Percentiles rank a stretch among this genome's conserved stretches.
These are phyloP conservation scores for Skeletonema costatum DNA, from an alignment of 108 stramenopile species.

Conservation along the genomic window DNA sequence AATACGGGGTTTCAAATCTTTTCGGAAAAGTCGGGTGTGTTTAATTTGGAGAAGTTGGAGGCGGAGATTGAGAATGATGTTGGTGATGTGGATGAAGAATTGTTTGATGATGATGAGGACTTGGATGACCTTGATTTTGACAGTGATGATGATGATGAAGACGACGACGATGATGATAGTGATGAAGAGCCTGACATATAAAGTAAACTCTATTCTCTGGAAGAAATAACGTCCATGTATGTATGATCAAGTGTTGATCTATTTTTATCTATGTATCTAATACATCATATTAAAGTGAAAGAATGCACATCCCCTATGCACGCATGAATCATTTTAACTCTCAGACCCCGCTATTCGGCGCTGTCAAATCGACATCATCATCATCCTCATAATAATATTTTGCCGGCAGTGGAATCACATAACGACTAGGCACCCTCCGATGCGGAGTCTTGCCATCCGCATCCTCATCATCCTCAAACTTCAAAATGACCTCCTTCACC, in stretches of 20 bases:
- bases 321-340: not conserved
- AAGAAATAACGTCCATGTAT: not conserved
- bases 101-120: slow-evolving; percentile 84
- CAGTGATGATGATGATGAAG: slow-evolving; percentile 57
- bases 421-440: slow-evolving; percentile 89
- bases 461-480: slow-evolving; percentile 97
- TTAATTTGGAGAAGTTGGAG: slow-evolving; percentile 82
- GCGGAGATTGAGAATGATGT: slow-evolving; percentile 70
- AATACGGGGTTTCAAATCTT: slow-evolving; percentile 80
- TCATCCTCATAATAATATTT: slow-evolving; percentile 88
- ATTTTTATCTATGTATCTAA: not conserved
- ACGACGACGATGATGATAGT: slow-evolving; percentile 68
- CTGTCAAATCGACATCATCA: slow-evolving; percentile 84
- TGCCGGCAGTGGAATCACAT: slow-evolving; percentile 89
- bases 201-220: slow-evolving; percentile 1
- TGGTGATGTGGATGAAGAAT: slow-evolving; percentile 63
- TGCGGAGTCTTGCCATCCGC: slow-evolving; percentile 91
- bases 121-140: slow-evolving; percentile 81
- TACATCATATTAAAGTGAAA: not conserved
- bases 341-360: slow-evolving; percentile 26
- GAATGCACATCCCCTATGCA: not conserved
- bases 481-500: slow-evolving; percentile 92
- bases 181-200: slow-evolving; percentile 64
- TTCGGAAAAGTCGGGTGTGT: slow-evolving; percentile 61
- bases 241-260: not conserved